Percentiles rank a stretch among this genome's conserved stretches.
These are phyloP conservation scores for Pythium apleroticum DNA, from an alignment of 352 stramenopile species.

Conservation along the genomic window DNA sequence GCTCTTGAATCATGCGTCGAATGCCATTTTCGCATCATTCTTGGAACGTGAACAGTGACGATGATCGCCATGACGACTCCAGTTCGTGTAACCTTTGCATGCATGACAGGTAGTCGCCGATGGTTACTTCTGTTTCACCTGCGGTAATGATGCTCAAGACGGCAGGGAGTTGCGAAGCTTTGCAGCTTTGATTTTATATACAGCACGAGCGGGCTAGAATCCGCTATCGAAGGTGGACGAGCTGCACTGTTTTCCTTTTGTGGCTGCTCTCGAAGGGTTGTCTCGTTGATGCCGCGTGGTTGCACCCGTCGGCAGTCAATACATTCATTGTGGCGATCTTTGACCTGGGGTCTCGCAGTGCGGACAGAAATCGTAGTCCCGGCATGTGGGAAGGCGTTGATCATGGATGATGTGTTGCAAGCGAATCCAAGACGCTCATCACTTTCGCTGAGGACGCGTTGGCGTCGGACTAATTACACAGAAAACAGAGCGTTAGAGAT, in stretches of 20 bases:
- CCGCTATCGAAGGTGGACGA: background rate
- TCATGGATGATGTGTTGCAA: background rate
- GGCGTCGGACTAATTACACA: conserved; percentile 19
- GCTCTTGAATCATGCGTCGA: too few species aligned
- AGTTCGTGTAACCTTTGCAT: too few species aligned
- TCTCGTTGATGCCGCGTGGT: background rate
- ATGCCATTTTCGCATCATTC: too few species aligned
- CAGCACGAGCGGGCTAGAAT: background rate
- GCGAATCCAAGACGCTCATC: conserved; percentile 3
- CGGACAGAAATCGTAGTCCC: background rate
- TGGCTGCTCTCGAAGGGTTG: background rate
- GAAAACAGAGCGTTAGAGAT: background rate
- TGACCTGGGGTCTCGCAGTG: background rate
- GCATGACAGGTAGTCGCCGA: too few species aligned
- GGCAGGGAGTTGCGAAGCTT: background rate
- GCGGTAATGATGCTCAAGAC: too few species aligned
- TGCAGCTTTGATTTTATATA: background rate
- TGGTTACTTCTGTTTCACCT: too few species aligned
- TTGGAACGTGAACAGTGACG: too few species aligned
- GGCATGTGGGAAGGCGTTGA: background rate
- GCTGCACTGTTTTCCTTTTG: conserved; percentile 2
- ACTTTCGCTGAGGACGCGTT: conserved; percentile 23
- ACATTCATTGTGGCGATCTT: background rate
- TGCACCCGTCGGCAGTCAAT: background rate
- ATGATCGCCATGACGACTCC: too few species aligned